Evolutionary conservation across 495 filamentous ascomycete species (phyloP).

Genomic region (Neurospora sp.): DNA sequence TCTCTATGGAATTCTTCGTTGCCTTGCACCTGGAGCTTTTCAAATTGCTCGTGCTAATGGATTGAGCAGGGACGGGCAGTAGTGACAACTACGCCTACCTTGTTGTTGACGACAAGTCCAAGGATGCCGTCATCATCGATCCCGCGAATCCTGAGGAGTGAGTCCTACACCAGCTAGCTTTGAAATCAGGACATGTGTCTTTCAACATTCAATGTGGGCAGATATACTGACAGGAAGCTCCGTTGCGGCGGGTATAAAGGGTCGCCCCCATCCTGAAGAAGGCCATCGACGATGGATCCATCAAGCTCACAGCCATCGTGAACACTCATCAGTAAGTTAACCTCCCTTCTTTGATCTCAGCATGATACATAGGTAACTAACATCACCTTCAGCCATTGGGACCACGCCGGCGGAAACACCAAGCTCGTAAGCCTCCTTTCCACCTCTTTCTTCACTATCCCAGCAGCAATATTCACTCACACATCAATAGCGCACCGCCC

Average conservation of each 20-base stretch:
- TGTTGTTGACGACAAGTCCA: slow-evolving; percentile 79
- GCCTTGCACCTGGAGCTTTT: background rate
- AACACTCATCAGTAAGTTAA: slow-evolving; percentile 87
- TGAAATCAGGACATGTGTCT: background rate
- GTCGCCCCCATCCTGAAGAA: slow-evolving; percentile 72
- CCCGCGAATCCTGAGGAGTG: slow-evolving; percentile 90
- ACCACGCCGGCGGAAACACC: slow-evolving; percentile 88
- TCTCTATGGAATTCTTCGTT: background rate
- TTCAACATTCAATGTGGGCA: background rate
- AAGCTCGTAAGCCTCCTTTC: slow-evolving; percentile 47
- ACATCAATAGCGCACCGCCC: slow-evolving; percentile 52
- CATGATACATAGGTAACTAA: background rate
- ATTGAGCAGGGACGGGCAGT: slow-evolving; percentile 64
- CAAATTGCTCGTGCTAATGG: background rate
- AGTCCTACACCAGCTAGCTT: slow-evolving; percentile 14
- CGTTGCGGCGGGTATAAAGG: slow-evolving; percentile 30
- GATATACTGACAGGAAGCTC: background rate
- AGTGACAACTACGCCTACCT: slow-evolving; percentile 97
- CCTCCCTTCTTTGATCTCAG: background rate
- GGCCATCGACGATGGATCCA: slow-evolving; percentile 56
- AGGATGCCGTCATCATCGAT: slow-evolving; percentile 87
- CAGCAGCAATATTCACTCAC: background rate
- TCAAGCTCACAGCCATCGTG: slow-evolving; percentile 79
- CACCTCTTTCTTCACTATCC: background rate
- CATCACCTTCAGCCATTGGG: slow-evolving; percentile 59